Evolutionary conservation across 1,284 basidiomycete species (phyloP), one percentile per base, ranked within the genome.

Genomic region (Tremellales sp.): DNA sequence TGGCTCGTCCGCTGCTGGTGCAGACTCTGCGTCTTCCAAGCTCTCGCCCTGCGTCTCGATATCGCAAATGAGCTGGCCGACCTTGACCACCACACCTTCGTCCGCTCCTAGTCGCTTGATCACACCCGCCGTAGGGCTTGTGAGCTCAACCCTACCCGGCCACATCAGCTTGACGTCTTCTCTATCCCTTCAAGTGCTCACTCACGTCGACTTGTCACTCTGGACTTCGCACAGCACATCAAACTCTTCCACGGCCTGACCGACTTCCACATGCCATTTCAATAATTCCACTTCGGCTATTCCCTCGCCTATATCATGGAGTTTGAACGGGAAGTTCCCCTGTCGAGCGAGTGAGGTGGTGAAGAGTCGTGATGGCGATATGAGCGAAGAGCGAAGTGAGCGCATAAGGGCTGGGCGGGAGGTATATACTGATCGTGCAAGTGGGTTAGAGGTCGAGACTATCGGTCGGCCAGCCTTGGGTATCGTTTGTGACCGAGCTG

Each of bases 261-360:
- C 64, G 69, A 81, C 84, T 81, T 84, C 33, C 43, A 82, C 84
- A 57, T 61, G 86, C 89, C 89, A 93, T 71, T 84, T 86, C 52
- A 93, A 82, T 57, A 93, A 81, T 74, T 92, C 89, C 61, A 88
- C 90, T 71, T 93, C 89, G 27, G 87, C 89, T 56, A 79, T 80
- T 4, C 78, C 92, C 74, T 97, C 92, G 8, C 92, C 92, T 60
- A 96, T 93, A 70, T 97, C 92, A 12, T 90, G 89, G n/a, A 96
- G 82, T 57, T 86, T 88, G 80, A 94, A 96, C 10, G 65, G 65
- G 45, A 60, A 61, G 6, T 49, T 47, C n/a, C n/a, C n/a, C n/a
- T n/a, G n/a, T n/a, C n/a, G n/a, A n/a, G n/a, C n/a, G n/a, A n/a
- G n/a, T n/a, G n/a, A n/a, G n/a, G n/a, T n/a, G n/a, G n/a, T n/a